phyloP scores from a whole-genome alignment of 495 filamentous ascomycete species.

The Neurospora tetrasperma region DNA sequence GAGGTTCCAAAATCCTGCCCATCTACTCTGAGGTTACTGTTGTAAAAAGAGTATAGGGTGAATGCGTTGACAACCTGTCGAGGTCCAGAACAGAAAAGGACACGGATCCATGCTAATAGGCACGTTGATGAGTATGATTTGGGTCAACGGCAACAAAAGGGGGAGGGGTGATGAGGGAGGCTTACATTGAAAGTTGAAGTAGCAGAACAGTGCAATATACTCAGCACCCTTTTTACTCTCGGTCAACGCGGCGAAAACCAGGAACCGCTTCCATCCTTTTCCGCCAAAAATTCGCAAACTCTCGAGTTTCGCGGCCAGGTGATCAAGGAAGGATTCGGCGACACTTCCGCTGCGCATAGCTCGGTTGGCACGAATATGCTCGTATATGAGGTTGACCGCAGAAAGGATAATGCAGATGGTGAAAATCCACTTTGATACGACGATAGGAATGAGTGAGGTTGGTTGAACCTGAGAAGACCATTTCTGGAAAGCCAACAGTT shows the following conservation, averaged over 20 bases:
- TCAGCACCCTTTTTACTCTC: constrained; percentile 85
- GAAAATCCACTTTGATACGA: constrained; percentile 78
- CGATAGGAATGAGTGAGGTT: constrained; percentile 46
- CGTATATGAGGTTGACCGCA: constrained; percentile 62
- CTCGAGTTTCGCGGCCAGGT: constrained; percentile 70
- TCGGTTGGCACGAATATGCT: constrained; percentile 65
- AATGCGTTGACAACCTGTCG: constrained; percentile 82
- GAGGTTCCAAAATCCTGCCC: constrained; percentile 46
- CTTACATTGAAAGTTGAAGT: constrained; percentile 87
- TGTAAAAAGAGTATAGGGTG: constrained; percentile 69
- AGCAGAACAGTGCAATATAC: constrained; percentile 85
- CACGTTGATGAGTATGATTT: constrained; percentile 1
- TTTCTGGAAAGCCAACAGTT: constrained; percentile 68
- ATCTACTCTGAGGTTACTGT: constrained; percentile 53
- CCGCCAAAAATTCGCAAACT: constrained; percentile 57
- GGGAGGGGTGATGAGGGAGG: background rate
- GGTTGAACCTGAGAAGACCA: constrained; percentile 47
- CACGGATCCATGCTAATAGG: constrained; percentile 62
- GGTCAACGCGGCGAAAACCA: constrained; percentile 87
- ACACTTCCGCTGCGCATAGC: constrained; percentile 77
- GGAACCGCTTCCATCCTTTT: constrained; percentile 72
- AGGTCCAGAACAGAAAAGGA: constrained; percentile 81
- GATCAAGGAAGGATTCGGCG: constrained; percentile 84
- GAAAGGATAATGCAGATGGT: constrained; percentile 80
- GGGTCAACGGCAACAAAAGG: background rate